phyloP scores from a whole-genome alignment of 2,329 filamentous ascomycete species.

The Nothophaeocryptopus gaeumannii region DNA sequence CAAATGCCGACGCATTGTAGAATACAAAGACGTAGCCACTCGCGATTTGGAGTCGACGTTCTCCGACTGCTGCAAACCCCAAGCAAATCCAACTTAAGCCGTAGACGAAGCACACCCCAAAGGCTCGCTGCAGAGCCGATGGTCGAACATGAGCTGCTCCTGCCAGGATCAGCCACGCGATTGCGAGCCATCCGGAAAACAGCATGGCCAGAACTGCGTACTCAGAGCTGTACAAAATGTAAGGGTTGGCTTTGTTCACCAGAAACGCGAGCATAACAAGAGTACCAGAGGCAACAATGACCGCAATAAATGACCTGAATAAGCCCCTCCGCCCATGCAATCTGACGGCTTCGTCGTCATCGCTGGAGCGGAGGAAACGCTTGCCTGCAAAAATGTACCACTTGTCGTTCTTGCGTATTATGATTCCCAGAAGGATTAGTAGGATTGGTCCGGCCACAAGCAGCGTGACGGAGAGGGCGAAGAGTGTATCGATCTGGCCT shows the following conservation, averaged over 20 bases:
- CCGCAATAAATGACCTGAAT: constrained; percentile 76
- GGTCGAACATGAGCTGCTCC: constrained; percentile 77
- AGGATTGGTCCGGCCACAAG: constrained; percentile 76
- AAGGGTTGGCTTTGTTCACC: constrained; percentile 77
- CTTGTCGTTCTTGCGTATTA: constrained; percentile 70
- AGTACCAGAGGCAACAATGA: constrained; percentile 65
- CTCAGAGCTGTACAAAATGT: constrained; percentile 84
- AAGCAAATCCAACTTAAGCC: constrained; percentile 69
- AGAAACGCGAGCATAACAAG: constrained; percentile 72
- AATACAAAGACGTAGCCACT: constrained; percentile 80
- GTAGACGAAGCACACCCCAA: constrained; percentile 82
- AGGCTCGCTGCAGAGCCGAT: constrained; percentile 79
- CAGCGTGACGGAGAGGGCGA: constrained; percentile 80
- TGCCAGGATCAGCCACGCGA: constrained; percentile 78
- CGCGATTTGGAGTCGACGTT: constrained; percentile 68
- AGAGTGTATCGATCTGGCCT: constrained; percentile 76
- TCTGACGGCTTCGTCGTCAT: constrained; percentile 57
- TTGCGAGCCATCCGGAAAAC: constrained; percentile 72
- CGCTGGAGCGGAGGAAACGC: constrained; percentile 58
- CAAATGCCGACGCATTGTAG: constrained; percentile 71
- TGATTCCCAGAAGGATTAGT: constrained; percentile 65
- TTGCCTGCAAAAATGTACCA: constrained; percentile 81
- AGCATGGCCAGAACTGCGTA: constrained; percentile 87
- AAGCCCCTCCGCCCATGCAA: constrained; percentile 78
- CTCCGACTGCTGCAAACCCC: constrained; percentile 69